Evolutionary conservation across 1,284 basidiomycete species (phyloP).

Genomic region (Naganishia sp.): DNA sequence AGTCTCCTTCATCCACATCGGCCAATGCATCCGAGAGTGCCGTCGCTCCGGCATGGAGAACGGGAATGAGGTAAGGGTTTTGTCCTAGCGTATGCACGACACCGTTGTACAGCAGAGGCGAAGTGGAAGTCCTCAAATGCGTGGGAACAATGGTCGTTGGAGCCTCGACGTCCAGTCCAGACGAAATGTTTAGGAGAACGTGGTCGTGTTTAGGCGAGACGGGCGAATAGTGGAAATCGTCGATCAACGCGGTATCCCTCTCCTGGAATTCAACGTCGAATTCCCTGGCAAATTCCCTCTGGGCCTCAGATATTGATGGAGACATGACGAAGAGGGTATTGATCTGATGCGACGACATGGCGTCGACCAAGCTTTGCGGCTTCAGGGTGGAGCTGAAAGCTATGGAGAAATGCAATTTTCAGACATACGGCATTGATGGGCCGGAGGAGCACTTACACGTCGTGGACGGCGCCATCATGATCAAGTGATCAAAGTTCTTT

Average conservation of each 20-base stretch:
- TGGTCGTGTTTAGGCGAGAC: constrained; percentile 13
- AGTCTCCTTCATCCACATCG: constrained; percentile 60
- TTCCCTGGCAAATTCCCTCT: constrained; percentile 59
- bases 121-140: constrained; percentile 2
- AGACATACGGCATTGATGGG: neutral
- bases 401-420: constrained; percentile 45
- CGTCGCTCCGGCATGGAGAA: constrained; percentile 69
- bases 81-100: constrained; percentile 69
- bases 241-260: constrained; percentile 52
- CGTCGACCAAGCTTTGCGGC: constrained; percentile 76
- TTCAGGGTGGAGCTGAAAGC: constrained; percentile 73
- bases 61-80: constrained; percentile 79
- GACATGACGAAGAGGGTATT: constrained; percentile 85
- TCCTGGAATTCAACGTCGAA: constrained; percentile 60
- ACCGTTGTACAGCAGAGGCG: constrained; percentile 70
- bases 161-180: constrained; percentile 15
- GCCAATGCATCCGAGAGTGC: constrained; percentile 64
- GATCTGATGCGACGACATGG: constrained; percentile 66
- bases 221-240: constrained; percentile 52
- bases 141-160: constrained; percentile 25
- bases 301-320: constrained; percentile 57
- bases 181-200: constrained; percentile 23
- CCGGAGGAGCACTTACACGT: constrained; percentile 63
- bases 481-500: constrained; percentile 75
- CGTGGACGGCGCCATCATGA: constrained; percentile 76